Conservation (phyloP, 140 eudicot species). For the Ambrosia hybrid region DNA sequence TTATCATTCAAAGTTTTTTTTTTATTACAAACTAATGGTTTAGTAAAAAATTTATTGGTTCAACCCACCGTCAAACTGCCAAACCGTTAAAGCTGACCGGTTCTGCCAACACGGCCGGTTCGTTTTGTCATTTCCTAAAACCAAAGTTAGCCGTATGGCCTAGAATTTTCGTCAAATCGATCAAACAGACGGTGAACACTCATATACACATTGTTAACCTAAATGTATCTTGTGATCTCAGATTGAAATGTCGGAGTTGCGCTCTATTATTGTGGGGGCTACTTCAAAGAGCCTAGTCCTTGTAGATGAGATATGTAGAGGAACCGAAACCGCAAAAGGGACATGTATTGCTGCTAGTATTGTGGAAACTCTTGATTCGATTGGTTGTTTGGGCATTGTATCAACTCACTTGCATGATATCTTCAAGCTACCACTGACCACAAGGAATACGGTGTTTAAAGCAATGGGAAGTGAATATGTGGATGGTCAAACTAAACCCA, state of each 20-base stretch:
- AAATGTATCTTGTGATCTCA: slow-evolving; percentile 31
- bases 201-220: too few relatives aligned
- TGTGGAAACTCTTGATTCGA: slow-evolving; percentile 74
- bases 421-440: slow-evolving; percentile 67
- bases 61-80: too few relatives aligned
- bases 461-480: slow-evolving; percentile 80
- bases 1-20: too few relatives aligned
- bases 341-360: slow-evolving; percentile 92
- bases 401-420: slow-evolving; percentile 95
- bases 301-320: slow-evolving; percentile 93
- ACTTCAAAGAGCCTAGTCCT: slow-evolving; percentile 90
- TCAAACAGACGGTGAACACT: too few relatives aligned
- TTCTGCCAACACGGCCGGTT: too few relatives aligned
- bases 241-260: slow-evolving; percentile 98
- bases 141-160: too few relatives aligned
- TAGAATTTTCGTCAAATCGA: too few relatives aligned
- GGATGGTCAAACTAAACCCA: slow-evolving; percentile 73
- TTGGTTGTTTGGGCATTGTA: slow-evolving; percentile 81
- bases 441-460: slow-evolving; percentile 51
- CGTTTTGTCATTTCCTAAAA: too few relatives aligned
- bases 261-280: slow-evolving; percentile 62
- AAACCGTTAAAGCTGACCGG: too few relatives aligned
- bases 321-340: slow-evolving; percentile 97
- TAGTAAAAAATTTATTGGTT: too few relatives aligned
- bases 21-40: too few relatives aligned